Conservation (phyloP, 441 rosid genomes). For the Rhodomyrtus psidioides region DNA sequence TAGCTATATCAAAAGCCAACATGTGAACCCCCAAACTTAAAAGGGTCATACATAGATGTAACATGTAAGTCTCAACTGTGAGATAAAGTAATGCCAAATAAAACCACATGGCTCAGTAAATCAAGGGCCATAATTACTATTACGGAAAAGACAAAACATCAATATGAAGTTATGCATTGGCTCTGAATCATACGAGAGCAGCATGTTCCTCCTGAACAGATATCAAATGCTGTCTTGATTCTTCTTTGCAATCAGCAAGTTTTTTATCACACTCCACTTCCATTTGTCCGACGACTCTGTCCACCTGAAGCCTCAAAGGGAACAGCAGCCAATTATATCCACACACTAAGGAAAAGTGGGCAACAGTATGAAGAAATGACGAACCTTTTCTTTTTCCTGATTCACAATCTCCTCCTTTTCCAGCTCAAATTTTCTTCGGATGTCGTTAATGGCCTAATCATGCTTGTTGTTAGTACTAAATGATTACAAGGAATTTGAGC, state of each 20-base stretch:
- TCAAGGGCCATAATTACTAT: background rate
- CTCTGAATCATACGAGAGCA: slow-evolving; percentile 38
- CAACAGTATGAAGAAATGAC: background rate
- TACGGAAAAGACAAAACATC: background rate
- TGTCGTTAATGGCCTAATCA: slow-evolving; percentile 75
- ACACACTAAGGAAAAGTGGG: background rate
- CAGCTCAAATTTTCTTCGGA: slow-evolving; percentile 65
- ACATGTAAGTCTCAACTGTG: background rate
- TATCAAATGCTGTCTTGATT: slow-evolving; percentile 40
- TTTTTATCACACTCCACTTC: slow-evolving; percentile 42
- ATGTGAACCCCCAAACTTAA: background rate
- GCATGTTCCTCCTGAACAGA: slow-evolving; percentile 56
- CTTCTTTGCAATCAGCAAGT: slow-evolving; percentile 48
- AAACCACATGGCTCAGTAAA: background rate
- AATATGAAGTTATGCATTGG: slow-evolving; percentile 8
- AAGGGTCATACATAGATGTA: background rate
- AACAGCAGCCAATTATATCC: background rate
- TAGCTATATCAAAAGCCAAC: background rate
- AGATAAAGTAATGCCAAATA: background rate
- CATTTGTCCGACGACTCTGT: slow-evolving; percentile 35
- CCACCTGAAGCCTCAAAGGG: slow-evolving; percentile 36
- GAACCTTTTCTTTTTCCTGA: slow-evolving; percentile 69
- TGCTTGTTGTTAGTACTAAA: background rate
- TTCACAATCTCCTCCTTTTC: slow-evolving; percentile 62
- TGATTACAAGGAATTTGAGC: background rate